phyloP scores from a whole-genome alignment of 2,329 filamentous ascomycete species.

The Hortaea sp. region DNA sequence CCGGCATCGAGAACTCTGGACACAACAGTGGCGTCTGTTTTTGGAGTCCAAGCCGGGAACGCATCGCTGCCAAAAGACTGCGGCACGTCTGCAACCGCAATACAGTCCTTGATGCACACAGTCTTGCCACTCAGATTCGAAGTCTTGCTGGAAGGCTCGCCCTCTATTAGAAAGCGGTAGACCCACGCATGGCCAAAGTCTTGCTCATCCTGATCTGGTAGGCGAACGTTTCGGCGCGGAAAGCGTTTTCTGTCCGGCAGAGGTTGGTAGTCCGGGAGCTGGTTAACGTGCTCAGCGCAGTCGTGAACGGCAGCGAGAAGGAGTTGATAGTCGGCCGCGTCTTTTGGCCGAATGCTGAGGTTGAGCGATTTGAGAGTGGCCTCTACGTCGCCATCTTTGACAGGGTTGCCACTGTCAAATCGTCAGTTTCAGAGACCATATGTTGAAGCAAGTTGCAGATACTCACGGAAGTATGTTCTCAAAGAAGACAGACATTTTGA shows the following conservation, averaged over 20 bases:
- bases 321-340: slow-evolving; percentile 10
- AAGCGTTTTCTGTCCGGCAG: slow-evolving; percentile 9
- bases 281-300: slow-evolving; percentile 5
- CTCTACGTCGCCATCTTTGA: too few species aligned
- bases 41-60: slow-evolving; percentile 21
- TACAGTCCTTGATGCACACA: slow-evolving; percentile 39
- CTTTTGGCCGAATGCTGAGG: slow-evolving; percentile 5
- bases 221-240: slow-evolving; percentile 2
- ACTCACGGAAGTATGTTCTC: too few species aligned
- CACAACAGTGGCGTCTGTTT: slow-evolving; percentile 38
- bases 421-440: too few species aligned
- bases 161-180: slow-evolving; percentile 8
- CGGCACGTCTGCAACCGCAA: slow-evolving; percentile 35
- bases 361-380: not conserved
- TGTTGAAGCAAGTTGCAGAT: too few species aligned
- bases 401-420: too few species aligned
- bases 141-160: slow-evolving; percentile 9
- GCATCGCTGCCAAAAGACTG: slow-evolving; percentile 35
- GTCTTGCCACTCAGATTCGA: slow-evolving; percentile 13
- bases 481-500: too few species aligned
- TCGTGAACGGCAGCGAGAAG: slow-evolving; percentile 10
- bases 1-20: slow-evolving; percentile 35
- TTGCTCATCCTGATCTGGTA: not conserved
- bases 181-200: slow-evolving; percentile 5
- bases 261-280: slow-evolving; percentile 10